phyloP scores from a whole-genome alignment of 352 stramenopile species.

The Phytopythium vexans region DNA sequence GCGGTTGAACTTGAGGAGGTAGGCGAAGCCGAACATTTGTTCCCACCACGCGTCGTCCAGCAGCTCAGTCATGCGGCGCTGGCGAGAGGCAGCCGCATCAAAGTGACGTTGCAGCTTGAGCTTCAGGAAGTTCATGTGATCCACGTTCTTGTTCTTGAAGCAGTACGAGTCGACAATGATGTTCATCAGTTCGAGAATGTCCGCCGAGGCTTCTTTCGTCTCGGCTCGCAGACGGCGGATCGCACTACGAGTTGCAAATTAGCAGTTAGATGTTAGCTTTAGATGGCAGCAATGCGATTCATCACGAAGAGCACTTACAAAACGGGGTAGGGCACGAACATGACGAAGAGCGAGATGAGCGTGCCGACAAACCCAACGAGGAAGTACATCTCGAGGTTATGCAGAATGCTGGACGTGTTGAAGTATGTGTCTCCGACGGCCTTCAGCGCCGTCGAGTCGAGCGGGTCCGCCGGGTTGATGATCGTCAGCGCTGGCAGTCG shows the following conservation, averaged over 20 bases:
- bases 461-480: constrained; percentile 59
- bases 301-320: constrained; percentile 40
- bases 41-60: constrained; percentile 82
- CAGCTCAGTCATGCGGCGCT: constrained; percentile 53
- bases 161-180: constrained; percentile 84
- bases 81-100: constrained; percentile 36
- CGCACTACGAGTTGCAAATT: constrained; percentile 29
- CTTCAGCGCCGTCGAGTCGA: constrained; percentile 49
- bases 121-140: constrained; percentile 80
- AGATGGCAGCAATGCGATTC: neutral
- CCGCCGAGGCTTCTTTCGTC: constrained; percentile 37
- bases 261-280: neutral
- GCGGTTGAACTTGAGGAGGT: constrained; percentile 65
- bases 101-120: constrained; percentile 77
- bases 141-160: constrained; percentile 85
- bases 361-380: constrained; percentile 71
- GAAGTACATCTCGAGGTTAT: constrained; percentile 74
- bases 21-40: constrained; percentile 68
- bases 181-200: constrained; percentile 74
- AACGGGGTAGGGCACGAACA: constrained; percentile 76
- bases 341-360: constrained; percentile 64
- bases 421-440: constrained; percentile 39
- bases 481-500: constrained; percentile 57
- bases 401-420: constrained; percentile 58
- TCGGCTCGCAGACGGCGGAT: constrained; percentile 53